Evolutionary conservation across 1,139 yeast species (phyloP).

Genomic region (Candida albicans): DNA sequence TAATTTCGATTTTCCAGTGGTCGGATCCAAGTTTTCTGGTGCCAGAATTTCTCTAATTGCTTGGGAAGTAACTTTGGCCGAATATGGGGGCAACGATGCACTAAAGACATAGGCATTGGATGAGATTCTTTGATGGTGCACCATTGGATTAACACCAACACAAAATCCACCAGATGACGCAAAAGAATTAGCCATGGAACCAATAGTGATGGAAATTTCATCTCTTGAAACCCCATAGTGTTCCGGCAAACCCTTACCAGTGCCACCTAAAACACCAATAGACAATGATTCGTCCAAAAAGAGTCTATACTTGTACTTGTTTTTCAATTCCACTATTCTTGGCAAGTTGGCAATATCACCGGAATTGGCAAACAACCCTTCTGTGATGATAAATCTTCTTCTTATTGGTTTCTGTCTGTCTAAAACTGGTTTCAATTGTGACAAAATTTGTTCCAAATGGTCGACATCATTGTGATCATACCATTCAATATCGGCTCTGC

Average conservation of each 20-base stretch:
- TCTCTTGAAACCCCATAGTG: constrained; percentile 61
- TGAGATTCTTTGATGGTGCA: constrained; percentile 76
- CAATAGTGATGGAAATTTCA: constrained; percentile 81
- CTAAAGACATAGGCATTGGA: constrained; percentile 90
- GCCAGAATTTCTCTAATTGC: constrained; percentile 45
- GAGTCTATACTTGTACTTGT: constrained; percentile 78
- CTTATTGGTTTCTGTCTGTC: constrained; percentile 72
- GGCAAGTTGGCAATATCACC: constrained; percentile 83
- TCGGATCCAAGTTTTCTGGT: constrained; percentile 27
- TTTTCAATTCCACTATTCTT: constrained; percentile 69
- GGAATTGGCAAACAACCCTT: constrained; percentile 77
- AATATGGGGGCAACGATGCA: constrained; percentile 92
- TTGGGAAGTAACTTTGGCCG: constrained; percentile 71
- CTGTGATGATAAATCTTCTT: constrained; percentile 87
- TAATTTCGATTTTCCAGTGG: constrained; percentile 33
- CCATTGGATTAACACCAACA: constrained; percentile 81
- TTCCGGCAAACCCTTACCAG: constrained; percentile 87
- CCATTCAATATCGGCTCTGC: constrained; percentile 84
- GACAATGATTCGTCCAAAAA: constrained; percentile 87
- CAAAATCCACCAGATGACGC: constrained; percentile 97
- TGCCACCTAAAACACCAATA: constrained; percentile 78
- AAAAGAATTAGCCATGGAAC: constrained; percentile 78
- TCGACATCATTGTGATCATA: constrained; percentile 87
- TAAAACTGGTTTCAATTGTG: constrained; percentile 60
- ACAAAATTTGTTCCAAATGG: constrained; percentile 70